These are phyloP conservation scores for Geotrichum australiense DNA, from an alignment of 1,139 yeast genomes.

Conservation along the genomic window DNA sequence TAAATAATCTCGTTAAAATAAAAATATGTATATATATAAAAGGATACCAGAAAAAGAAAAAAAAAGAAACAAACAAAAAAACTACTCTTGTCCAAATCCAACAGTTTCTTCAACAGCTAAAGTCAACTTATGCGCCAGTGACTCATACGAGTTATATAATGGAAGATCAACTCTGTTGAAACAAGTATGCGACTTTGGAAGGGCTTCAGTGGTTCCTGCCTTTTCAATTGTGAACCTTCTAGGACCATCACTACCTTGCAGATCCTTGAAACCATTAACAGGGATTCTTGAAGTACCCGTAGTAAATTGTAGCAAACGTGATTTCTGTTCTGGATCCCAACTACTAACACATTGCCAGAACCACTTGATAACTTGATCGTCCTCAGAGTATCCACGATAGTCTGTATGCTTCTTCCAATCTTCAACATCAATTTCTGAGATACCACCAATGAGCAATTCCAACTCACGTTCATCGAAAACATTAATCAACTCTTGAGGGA, in stretches of 20 bases:
- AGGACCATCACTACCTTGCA: conserved; percentile 98
- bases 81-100: conserved; percentile 90
- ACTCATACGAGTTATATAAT: conserved; percentile 67
- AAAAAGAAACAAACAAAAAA: neutral
- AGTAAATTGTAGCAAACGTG: conserved; percentile 89
- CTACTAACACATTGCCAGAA: conserved; percentile 91
- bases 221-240: conserved; percentile 97
- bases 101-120: conserved; percentile 91
- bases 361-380: conserved; percentile 96
- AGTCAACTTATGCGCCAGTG: conserved; percentile 71
- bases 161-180: conserved; percentile 92
- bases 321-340: conserved; percentile 97
- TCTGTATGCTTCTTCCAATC: conserved; percentile 99
- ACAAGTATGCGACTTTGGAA: conserved; percentile 95
- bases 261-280: conserved; percentile 95
- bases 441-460: conserved; percentile 94
- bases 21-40: conserved; percentile 1
- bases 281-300: conserved; percentile 99
- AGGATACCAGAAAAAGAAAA: neutral
- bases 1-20: no score
- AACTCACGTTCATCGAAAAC: conserved; percentile 97
- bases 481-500: conserved; percentile 92
- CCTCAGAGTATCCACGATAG: conserved; percentile 94
- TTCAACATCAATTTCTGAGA: conserved; percentile 94
- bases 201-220: conserved; percentile 89